These are phyloP conservation scores for Saururus chinensis DNA, from an alignment of 164 flowering plant species.

Conservation along the genomic window DNA sequence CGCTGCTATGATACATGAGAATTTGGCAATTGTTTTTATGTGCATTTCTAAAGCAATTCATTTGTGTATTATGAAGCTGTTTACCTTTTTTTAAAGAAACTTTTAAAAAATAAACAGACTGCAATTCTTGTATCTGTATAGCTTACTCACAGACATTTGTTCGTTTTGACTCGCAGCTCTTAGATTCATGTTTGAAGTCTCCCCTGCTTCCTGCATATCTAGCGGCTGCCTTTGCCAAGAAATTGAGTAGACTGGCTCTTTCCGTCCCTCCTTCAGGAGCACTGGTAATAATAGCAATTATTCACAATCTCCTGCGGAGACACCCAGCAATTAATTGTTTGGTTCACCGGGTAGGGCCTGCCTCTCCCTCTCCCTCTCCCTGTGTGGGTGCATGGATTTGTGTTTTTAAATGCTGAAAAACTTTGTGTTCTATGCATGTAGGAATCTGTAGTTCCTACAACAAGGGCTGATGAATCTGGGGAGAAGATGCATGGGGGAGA, in stretches of 20 bases:
- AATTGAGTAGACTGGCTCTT: constrained; percentile 75
- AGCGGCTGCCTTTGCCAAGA: constrained; percentile 95
- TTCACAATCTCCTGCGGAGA: constrained; percentile 81
- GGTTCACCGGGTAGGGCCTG: constrained; percentile 60
- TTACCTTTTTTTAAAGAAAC: no score
- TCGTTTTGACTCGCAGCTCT: constrained; percentile 46
- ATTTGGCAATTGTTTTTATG: no score
- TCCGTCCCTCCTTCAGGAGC: constrained; percentile 81
- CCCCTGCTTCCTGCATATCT: constrained; percentile 90
- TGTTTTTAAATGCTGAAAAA: neutral
- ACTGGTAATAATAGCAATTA: constrained; percentile 60
- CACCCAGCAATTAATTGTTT: constrained; percentile 90
- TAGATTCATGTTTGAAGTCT: constrained; percentile 87
- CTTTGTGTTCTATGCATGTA: neutral
- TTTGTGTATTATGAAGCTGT: no score
- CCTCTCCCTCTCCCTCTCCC: neutral
- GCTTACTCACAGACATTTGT: neutral
- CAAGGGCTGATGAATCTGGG: constrained; percentile 12
- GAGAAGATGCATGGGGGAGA: constrained; percentile 7
- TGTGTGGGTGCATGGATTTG: neutral
- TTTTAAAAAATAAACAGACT: no score
- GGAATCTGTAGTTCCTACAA: constrained; percentile 16
- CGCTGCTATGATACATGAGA: no score
- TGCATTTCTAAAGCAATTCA: no score
- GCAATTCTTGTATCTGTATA: no score